Evolutionary conservation across 108 stramenopile genomes (phyloP), one percentile per base, ranked within the genome.

Genomic region (Pseudonitzschia delicatissima): DNA sequence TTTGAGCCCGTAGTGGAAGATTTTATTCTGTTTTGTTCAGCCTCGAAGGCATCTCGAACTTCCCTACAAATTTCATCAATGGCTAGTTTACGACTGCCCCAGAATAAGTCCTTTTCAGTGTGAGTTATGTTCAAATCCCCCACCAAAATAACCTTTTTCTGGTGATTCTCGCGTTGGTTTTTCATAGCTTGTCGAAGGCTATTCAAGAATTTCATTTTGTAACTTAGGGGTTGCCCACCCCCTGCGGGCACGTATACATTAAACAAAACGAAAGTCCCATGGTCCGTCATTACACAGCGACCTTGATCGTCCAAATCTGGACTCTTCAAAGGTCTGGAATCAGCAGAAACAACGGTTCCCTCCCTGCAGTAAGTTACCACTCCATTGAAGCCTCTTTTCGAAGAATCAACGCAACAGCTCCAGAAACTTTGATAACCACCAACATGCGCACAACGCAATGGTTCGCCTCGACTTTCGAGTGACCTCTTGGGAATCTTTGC

Each of bases 161-260:
- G 77, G 27, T 67, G 39, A 8, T 45, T 35, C 8, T 68, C 57
- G 8, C 92, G 71, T 67, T 94, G 81, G 2, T 51, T 48, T 35
- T 71, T 58, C 87, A 95, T 93, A 2, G 89, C 86, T 25, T 72
- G 66, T 11, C 82, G 80, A 27, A 96, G 67, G 0, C 90, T 92
- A 59, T 85, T 73, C 28, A 93, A 76, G 69, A 95, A 96, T 60
- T 79, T 85, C 88, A 94, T 88, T 49, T 87, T 88, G 61, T 79
- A 77, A 26, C 74, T 57, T 39, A 89, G 39, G 0, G 76, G 77
- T n/a, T 76, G 72, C 32, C 74, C 79, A 20, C 72, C 73, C 9
- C 78, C 83, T 44, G 83, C 81, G 2, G 96, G 96, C n/a, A 87
- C 96, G 60, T 97, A 97, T 0, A 95, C 91, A 78, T 97, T 97